Base-by-base conservation (phyloP, 441 rosid genomes). In the Breynia disticha region DNA sequence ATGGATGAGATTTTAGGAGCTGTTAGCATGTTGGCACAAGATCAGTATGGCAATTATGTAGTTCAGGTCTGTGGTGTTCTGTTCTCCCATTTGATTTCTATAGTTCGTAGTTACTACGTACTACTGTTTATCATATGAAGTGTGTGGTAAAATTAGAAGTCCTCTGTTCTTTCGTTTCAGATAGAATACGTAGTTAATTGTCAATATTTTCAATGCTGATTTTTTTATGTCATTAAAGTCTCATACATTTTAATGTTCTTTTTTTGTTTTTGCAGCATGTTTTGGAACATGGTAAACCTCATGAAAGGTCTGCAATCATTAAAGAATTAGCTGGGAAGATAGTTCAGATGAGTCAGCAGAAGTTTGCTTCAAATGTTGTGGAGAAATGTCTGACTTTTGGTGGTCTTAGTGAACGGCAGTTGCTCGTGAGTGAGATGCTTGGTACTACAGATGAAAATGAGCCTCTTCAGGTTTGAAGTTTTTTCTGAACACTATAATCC, bases 261-360 rank as follows among this genome's bases (percentile, higher is more conserved):
- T 3, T 15, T 20, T 22, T 48, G 21, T 3, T 54, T 55, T 57
- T n/a, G 63, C 81, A 86, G 93, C 95, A 86, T 71, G 87, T 87
- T 1, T 70, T 88, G 70, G 91, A 88, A 82, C 89, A 83, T 28
- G 96, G 96, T 54, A 83, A 85, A 52, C 80, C 91, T 48, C 80
- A 83, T 46, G 96, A 88, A 60, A 81, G 95, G 1, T 81, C 96
- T 22, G 67, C 82, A 32, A 85, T 88, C 37, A 85, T 88, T 46
- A 78, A 79, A 57, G 94, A 85, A 54, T 64, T 88, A 66, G 90
- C 96, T 8, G 96, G 96, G 57, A 85, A 81, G 70, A 88, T 88
- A 46, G 96, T 88, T 60, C 81, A 76, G 74, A 88, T 88, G 95
- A 87, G 96, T 76, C 96, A 85, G 67, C 96, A 87, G 74, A 87